phyloP scores from a whole-genome alignment of 2,329 filamentous ascomycete species.

The Pseudocercospora cruenta region DNA sequence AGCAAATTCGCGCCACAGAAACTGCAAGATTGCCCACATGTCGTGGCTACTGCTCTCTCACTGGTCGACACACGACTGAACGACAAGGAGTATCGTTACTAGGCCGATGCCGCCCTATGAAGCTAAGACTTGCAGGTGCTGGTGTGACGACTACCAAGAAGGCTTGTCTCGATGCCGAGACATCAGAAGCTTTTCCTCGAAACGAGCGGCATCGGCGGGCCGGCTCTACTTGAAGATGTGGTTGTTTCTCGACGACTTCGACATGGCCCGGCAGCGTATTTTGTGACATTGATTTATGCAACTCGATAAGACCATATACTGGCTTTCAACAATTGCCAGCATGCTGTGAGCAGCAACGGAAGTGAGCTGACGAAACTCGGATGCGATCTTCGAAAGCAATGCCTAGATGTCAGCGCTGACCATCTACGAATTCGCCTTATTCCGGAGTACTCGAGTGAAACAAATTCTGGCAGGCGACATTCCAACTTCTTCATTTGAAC shows the following conservation, averaged over 20 bases:
- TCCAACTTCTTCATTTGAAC: background rate
- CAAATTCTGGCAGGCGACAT: background rate
- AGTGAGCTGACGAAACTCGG: no score
- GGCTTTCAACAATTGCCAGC: no score
- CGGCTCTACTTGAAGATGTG: background rate
- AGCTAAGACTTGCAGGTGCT: background rate
- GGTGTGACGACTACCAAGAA: conserved; percentile 2
- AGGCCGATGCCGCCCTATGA: background rate
- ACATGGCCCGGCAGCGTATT: background rate
- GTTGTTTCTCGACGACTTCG: background rate
- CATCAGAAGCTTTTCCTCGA: background rate
- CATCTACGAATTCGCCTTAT: background rate
- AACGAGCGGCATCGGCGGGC: background rate
- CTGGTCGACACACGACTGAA: background rate
- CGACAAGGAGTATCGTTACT: background rate
- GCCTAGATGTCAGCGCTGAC: background rate
- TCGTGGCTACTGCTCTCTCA: background rate
- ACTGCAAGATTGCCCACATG: background rate
- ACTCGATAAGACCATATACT: background rate
- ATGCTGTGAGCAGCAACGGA: no score
- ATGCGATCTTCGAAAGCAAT: background rate
- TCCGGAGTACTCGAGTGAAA: background rate
- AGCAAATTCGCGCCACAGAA: background rate
- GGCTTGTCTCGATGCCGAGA: conserved; percentile 3
- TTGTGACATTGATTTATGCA: background rate